Evolutionary conservation across 345 rosid genomes (phyloP), one percentile per base, ranked within the genome.

Genomic region (Erucastrum elatum): DNA sequence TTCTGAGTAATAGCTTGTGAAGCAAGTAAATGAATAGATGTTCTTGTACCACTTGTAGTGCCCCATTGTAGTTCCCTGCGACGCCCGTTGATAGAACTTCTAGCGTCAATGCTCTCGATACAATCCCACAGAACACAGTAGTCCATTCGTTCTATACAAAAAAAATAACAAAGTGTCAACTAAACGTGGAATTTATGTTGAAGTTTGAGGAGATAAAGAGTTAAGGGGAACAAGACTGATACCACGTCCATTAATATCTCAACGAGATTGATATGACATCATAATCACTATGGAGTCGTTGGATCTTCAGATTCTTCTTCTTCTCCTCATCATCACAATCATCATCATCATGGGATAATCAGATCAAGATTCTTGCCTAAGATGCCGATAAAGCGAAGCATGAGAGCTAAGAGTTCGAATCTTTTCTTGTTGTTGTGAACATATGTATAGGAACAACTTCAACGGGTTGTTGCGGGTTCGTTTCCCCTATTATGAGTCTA

Each of bases 191-290:
- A 46, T 3, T 66, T 6, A 21, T 60, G 0, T 6, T 49, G 1
- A 33, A 35, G 6, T 60, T 49, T 68, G 12, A 33, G 27, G 44
- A 72, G 17, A 15, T 25, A 31, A 4, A 35, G 25, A 64, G 31
- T 29, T 26, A 1, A 51, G n/a, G 49, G 27, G 71, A 61, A 5
- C 34, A 4, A 29, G 67, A 65, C 15, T 60, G 70, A 4, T 84
- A 89, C 98, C 91, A 86, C 98, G 82, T 94, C 97, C 98, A 94
- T 94, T 80, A 94, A 92, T 74, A 90, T 90, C 85, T 94, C 97
- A 27, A 94, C 88, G 66, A 94, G 97, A 76, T 82, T 94, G 35
- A 85, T 81, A 68, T 88, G 93, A 80, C 31, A 29, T 29, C 59
- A 77, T 69, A 82, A 87, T 55, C 85, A 84, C 30, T 75, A 71